phyloP scores from a whole-genome alignment of 1,284 basidiomycete genomes.

The Athelia sp. region DNA sequence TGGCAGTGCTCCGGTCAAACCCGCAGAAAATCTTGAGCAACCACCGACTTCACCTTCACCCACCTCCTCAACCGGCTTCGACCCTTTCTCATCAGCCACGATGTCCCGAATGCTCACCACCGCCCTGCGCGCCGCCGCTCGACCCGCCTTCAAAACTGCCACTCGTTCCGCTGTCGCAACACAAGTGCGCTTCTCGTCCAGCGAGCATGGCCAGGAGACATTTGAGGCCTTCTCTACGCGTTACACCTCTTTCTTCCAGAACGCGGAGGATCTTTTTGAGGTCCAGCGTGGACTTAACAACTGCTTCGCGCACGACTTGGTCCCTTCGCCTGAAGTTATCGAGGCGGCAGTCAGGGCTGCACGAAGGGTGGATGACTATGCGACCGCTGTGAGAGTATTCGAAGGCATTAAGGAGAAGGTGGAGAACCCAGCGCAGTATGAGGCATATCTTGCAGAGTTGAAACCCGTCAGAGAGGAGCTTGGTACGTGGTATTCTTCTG shows the following conservation, averaged over 20 bases:
- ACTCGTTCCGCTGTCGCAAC: constrained; percentile 32
- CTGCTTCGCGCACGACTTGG: constrained; percentile 98
- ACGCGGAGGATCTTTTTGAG: constrained; percentile 94
- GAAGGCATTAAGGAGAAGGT: constrained; percentile 93
- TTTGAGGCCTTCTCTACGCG: constrained; percentile 94
- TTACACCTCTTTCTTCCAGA: constrained; percentile 91
- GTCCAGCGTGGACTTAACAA: constrained; percentile 98
- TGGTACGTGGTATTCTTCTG: constrained; percentile 50
- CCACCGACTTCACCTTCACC: background rate
- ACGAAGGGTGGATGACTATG: constrained; percentile 93
- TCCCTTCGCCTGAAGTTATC: constrained; percentile 85
- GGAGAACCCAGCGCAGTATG: constrained; percentile 91
- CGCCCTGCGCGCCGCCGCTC: constrained; percentile 50
- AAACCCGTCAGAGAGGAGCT: constrained; percentile 84
- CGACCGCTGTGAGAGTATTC: constrained; percentile 93
- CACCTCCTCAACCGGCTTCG: no score
- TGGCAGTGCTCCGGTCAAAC: no score
- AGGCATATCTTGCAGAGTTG: constrained; percentile 86
- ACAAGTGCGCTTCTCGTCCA: constrained; percentile 37
- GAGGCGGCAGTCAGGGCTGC: constrained; percentile 89
- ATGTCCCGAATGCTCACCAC: constrained; percentile 40
- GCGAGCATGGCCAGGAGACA: constrained; percentile 77
- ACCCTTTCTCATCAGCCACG: background rate
- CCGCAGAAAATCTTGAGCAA: no score
- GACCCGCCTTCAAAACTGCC: constrained; percentile 26